phyloP scores from a whole-genome alignment of 2,329 filamentous ascomycete genomes.

The Pseudogymnoascus sp. region DNA sequence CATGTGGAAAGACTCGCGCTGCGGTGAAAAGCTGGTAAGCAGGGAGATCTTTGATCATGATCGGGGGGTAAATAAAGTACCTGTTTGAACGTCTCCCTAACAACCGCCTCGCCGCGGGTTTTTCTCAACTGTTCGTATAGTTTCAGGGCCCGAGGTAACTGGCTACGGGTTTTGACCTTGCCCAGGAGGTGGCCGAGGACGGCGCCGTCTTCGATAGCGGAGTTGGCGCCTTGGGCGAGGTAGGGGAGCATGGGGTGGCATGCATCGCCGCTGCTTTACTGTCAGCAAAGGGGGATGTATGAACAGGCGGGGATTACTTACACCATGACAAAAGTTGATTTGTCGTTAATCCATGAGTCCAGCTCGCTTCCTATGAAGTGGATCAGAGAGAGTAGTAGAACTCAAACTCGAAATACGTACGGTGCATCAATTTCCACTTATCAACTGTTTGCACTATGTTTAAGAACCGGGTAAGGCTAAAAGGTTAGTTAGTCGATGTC shows the following conservation, averaged over 20 bases:
- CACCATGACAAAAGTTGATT: slow-evolving; percentile 46
- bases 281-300: slow-evolving; percentile 47
- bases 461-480: slow-evolving; percentile 49
- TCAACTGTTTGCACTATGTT: slow-evolving; percentile 39
- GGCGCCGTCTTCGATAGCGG: slow-evolving; percentile 51
- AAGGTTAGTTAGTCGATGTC: slow-evolving; percentile 29
- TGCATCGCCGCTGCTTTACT: slow-evolving; percentile 42
- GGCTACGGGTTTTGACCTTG: slow-evolving; percentile 34
- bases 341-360: slow-evolving; percentile 43
- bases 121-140: slow-evolving; percentile 43
- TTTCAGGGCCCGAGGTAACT: slow-evolving; percentile 16
- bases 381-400: background rate
- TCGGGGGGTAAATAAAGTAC: background rate
- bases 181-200: slow-evolving; percentile 47
- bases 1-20: slow-evolving; percentile 8
- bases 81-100: background rate
- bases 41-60: background rate
- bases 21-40: background rate
- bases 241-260: slow-evolving; percentile 59
- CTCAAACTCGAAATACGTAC: background rate
- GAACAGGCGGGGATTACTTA: slow-evolving; percentile 51
- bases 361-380: background rate
- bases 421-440: background rate
- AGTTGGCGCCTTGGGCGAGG: slow-evolving; percentile 46
- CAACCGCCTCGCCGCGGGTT: slow-evolving; percentile 41